Percentiles rank a stretch among this genome's conserved stretches.
These are phyloP conservation scores for Cephaloascus fragrans DNA, from an alignment of 805 yeast genomes.

Conservation along the genomic window DNA sequence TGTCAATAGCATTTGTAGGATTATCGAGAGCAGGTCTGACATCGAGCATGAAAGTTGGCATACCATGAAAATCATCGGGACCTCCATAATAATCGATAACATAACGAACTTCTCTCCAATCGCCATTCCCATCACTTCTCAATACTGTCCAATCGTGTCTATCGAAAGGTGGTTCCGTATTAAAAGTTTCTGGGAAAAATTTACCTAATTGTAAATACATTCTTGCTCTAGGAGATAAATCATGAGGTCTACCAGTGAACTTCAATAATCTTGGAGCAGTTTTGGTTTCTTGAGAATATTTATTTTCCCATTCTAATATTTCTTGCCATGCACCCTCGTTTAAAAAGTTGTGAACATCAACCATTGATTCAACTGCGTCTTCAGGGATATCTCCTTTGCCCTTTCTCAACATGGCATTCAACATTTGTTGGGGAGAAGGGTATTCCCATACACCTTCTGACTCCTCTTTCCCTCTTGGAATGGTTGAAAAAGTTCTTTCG, in stretches of 20 bases:
- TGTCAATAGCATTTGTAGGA: slow-evolving; percentile 50
- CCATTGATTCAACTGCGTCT: slow-evolving; percentile 95
- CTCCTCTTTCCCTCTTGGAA: slow-evolving; percentile 68
- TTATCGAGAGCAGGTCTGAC: slow-evolving; percentile 92
- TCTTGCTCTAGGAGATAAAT: slow-evolving; percentile 78
- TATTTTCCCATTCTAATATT: slow-evolving; percentile 83
- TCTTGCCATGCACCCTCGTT: slow-evolving; percentile 98
- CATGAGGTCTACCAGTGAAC: slow-evolving; percentile 90
- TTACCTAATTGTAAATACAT: slow-evolving; percentile 55
- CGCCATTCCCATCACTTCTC: slow-evolving; percentile 41
- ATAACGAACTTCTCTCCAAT: slow-evolving; percentile 72
- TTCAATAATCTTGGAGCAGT: slow-evolving; percentile 67
- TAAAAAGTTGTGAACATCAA: slow-evolving; percentile 88
- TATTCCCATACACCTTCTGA: slow-evolving; percentile 90
- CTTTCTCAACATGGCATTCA: slow-evolving; percentile 92
- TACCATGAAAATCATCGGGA: slow-evolving; percentile 74
- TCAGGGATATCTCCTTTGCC: slow-evolving; percentile 88
- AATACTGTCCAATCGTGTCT: slow-evolving; percentile 98
- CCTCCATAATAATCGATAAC: slow-evolving; percentile 96
- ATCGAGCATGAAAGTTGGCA: slow-evolving; percentile 87
- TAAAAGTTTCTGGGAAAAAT: slow-evolving; percentile 63
- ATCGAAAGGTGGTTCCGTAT: slow-evolving; percentile 85
- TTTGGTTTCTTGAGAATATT: slow-evolving; percentile 44
- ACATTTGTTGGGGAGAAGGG: slow-evolving; percentile 99
- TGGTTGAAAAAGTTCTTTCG: slow-evolving; percentile 71